Percentiles rank a stretch among this genome's conserved stretches.
Conservation (phyloP, 148 eudicot genomes). For the Euryodendron excelsum region DNA sequence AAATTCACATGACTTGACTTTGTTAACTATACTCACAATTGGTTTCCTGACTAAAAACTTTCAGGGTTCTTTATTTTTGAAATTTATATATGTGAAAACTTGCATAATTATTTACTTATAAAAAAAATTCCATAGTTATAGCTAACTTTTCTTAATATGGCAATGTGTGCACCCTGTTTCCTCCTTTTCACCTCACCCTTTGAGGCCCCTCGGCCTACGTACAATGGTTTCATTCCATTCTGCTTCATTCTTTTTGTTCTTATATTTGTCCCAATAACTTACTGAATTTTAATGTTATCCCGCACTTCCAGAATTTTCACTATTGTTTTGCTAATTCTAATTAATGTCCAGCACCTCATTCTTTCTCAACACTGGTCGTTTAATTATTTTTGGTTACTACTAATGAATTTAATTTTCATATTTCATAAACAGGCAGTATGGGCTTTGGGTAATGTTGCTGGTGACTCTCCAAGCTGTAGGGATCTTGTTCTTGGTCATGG, state of each 20-base stretch:
- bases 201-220: neutral
- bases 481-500: conserved; percentile 83
- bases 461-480: conserved; percentile 89
- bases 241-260: neutral
- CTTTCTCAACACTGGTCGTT: neutral
- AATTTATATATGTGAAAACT: neutral
- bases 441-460: conserved; percentile 96
- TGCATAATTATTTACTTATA: neutral
- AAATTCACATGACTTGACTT: neutral
- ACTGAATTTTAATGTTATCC: neutral
- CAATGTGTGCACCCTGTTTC: neutral
- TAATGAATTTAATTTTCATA: conserved; percentile 1
- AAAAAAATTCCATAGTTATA: neutral
- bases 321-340: neutral
- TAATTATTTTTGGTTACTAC: neutral
- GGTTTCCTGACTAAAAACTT: neutral
- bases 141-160: neutral
- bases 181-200: neutral
- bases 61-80: neutral
- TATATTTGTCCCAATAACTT: neutral
- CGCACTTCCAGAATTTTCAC: neutral
- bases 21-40: neutral
- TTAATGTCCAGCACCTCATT: neutral
- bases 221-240: neutral
- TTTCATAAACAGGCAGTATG: conserved; percentile 71